Conservation (phyloP, 225 moss, liverwort and hornwort species). For the Bryoerythrophyllum caledonicum region DNA sequence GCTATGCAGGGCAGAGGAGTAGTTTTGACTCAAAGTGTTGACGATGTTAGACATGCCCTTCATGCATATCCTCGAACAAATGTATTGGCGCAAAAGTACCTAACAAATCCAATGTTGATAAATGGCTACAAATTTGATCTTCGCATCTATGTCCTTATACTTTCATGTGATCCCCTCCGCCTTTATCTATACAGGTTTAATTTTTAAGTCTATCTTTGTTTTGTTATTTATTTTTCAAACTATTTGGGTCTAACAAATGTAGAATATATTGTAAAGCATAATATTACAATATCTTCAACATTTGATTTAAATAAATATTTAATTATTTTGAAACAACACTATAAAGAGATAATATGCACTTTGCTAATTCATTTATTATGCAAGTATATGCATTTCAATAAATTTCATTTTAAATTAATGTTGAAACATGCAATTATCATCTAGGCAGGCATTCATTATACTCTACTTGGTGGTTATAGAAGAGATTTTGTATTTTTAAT, state of each 20-base stretch:
- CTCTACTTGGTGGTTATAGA: not conserved
- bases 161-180: constrained; percentile 99
- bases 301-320: too few relatives aligned
- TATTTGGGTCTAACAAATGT: rapidly evolving
- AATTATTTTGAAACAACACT: not conserved
- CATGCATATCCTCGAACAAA: constrained; percentile 70
- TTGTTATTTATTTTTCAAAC: not conserved
- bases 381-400: not conserved
- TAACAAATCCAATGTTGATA: constrained; percentile 87
- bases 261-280: not conserved
- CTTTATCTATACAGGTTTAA: constrained; percentile 99
- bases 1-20: constrained; percentile 75
- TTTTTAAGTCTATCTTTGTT: constrained; percentile 65
- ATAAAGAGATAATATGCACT: not conserved
- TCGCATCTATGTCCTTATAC: constrained; percentile 95
- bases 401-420: not conserved
- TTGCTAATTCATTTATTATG: not conserved
- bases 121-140: constrained; percentile 99
- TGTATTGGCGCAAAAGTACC: constrained; percentile 87
- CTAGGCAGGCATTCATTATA: too few relatives aligned
- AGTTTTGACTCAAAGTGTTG: constrained; percentile 71
- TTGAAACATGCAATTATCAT: not conserved
- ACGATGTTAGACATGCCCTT: constrained; percentile 68
- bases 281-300: rapidly evolving
- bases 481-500: not conserved